phyloP scores from a whole-genome alignment of 176 grass and related monocot species.

The Dendrocalamus sinicus region DNA sequence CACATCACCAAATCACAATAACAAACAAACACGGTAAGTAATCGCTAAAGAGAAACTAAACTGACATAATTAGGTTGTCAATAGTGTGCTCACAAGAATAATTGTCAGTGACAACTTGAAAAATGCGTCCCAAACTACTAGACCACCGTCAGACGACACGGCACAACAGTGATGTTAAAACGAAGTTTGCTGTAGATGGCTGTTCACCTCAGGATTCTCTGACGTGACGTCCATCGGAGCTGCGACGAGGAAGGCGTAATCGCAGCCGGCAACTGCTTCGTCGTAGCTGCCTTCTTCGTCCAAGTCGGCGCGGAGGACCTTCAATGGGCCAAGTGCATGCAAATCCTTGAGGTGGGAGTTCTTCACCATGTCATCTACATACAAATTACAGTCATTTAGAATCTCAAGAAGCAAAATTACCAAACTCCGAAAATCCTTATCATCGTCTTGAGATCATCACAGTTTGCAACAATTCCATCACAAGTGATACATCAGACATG shows the following conservation, averaged over 20 bases:
- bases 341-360: conserved; percentile 57
- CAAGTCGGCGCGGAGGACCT: conserved; percentile 56
- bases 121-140: not conserved
- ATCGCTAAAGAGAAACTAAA: not conserved
- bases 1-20: not conserved
- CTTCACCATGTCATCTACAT: conserved; percentile 36
- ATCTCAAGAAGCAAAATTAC: not conserved
- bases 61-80: not conserved
- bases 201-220: conserved; percentile 35
- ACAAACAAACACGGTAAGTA: not conserved
- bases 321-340: conserved; percentile 54
- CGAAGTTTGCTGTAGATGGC: not conserved
- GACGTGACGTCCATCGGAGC: conserved; percentile 32
- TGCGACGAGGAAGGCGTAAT: conserved; percentile 44
- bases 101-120: not conserved
- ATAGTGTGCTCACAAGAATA: not conserved
- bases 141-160: too few relatives aligned
- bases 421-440: not conserved
- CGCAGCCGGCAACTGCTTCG: conserved; percentile 42
- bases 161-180: not conserved
- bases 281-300: conserved; percentile 69
- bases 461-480: not conserved
- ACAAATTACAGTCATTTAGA: not conserved
- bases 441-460: not conserved
- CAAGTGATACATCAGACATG: not conserved